Percentiles rank a stretch among this genome's conserved stretches.
Conservation (phyloP, 2,329 filamentous ascomycete genomes). For the Stachybotrys chlorohalonatus region DNA sequence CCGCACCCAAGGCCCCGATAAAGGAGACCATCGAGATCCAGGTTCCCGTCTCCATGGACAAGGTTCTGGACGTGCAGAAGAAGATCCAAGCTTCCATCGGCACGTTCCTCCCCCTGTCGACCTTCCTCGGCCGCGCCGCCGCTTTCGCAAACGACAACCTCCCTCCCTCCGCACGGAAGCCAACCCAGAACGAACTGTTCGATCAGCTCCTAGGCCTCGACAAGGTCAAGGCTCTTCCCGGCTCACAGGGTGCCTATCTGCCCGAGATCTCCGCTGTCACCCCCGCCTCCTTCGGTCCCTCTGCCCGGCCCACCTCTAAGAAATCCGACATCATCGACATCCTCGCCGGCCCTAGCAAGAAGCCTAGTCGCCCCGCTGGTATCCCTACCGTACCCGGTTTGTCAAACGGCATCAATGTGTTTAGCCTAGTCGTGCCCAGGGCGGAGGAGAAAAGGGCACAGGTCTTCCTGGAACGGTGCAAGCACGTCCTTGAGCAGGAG, state of each 20-base stretch:
- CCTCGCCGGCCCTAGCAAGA: constrained; percentile 39
- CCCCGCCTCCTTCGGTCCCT: constrained; percentile 30
- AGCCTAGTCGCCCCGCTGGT: constrained; percentile 13
- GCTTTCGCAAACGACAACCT: constrained; percentile 83
- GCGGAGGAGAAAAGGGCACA: constrained; percentile 74
- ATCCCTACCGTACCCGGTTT: constrained; percentile 33
- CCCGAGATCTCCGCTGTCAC: constrained; percentile 59
- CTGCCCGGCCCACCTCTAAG: constrained; percentile 20
- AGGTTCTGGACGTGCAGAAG: constrained; percentile 72
- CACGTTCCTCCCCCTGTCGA: constrained; percentile 72
- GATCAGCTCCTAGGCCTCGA: constrained; percentile 73
- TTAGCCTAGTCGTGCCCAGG: constrained; percentile 70
- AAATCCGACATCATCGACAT: constrained; percentile 74
- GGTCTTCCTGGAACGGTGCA: constrained; percentile 78
- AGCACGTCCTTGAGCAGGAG: constrained; percentile 72
- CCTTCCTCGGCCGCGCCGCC: constrained; percentile 77
- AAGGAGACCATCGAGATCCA: constrained; percentile 51
- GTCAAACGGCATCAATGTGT: constrained; percentile 59
- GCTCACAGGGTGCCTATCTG: constrained; percentile 54
- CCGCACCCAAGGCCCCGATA: constrained; percentile 30
- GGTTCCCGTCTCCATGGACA: constrained; percentile 67
- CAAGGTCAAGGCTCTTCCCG: constrained; percentile 34
- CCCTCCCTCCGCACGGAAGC: constrained; percentile 53
- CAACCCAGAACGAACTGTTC: constrained; percentile 76
- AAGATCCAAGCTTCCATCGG: constrained; percentile 70